Conservation (phyloP, 164 flowering plant genomes). For the Cinnamomum micranthum region DNA sequence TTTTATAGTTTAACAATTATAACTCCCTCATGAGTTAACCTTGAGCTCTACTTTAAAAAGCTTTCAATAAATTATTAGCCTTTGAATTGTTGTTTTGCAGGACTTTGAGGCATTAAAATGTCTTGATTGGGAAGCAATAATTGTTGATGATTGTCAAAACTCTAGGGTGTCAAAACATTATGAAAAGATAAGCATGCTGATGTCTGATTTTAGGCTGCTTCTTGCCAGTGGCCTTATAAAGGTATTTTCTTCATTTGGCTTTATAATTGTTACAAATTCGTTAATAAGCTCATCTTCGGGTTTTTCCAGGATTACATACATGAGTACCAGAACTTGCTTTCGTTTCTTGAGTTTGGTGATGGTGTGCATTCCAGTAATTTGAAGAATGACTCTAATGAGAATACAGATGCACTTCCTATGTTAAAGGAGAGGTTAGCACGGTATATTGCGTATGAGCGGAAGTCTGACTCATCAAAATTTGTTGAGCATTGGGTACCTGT, state of each 20-base stretch:
- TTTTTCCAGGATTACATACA: slow-evolving; percentile 46
- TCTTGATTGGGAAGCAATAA: slow-evolving; percentile 57
- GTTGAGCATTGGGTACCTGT: slow-evolving; percentile 91
- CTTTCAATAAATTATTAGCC: neutral
- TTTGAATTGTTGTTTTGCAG: slow-evolving; percentile 33
- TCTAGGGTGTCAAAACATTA: slow-evolving; percentile 26
- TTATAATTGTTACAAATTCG: slow-evolving; percentile 9
- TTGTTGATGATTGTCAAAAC: slow-evolving; percentile 60
- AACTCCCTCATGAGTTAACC: no score
- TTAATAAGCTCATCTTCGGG: slow-evolving; percentile 1
- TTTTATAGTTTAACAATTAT: neutral
- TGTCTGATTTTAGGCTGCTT: slow-evolving; percentile 45
- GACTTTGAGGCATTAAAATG: slow-evolving; percentile 44
- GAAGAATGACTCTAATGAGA: slow-evolving; percentile 24
- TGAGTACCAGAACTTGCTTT: slow-evolving; percentile 45
- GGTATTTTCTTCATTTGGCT: slow-evolving; percentile 29
- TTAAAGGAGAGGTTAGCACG: slow-evolving; percentile 48
- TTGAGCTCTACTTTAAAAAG: neutral
- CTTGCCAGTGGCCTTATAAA: slow-evolving; percentile 41
- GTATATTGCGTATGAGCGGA: slow-evolving; percentile 39
- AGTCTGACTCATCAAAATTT: slow-evolving; percentile 52
- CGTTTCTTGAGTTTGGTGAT: slow-evolving; percentile 40
- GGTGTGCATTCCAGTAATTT: slow-evolving; percentile 2
- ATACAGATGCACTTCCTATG: slow-evolving; percentile 15
- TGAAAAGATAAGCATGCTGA: slow-evolving; percentile 41